Conservation (phyloP, 352 stramenopile species). For the Globisporangium cederbergense region DNA sequence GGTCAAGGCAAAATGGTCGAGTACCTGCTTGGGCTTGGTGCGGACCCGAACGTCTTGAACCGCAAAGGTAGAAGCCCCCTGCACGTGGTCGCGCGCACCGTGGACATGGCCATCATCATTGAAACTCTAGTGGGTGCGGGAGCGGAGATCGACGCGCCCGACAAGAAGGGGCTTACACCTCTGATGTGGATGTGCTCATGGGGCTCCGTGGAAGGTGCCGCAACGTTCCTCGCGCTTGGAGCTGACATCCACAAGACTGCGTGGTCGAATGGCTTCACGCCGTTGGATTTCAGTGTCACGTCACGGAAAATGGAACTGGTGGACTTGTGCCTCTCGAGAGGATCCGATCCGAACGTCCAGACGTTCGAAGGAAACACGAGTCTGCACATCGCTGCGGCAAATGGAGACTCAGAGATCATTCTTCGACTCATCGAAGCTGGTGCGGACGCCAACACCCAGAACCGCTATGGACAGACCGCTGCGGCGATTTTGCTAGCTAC, state of each 20-base stretch:
- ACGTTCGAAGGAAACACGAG: conserved; percentile 69
- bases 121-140: conserved; percentile 50
- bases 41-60: conserved; percentile 59
- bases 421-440: conserved; percentile 47
- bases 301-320: conserved; percentile 45
- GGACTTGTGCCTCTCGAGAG: conserved; percentile 65
- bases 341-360: conserved; percentile 51
- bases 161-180: conserved; percentile 69
- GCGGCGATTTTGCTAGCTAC: conserved; percentile 45
- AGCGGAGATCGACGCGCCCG: conserved; percentile 54
- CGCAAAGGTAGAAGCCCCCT: conserved; percentile 55
- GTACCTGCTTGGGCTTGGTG: conserved; percentile 49
- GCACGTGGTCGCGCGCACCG: conserved; percentile 52
- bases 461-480: conserved; percentile 71
- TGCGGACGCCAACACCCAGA: conserved; percentile 55
- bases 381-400: conserved; percentile 60
- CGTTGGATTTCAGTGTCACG: conserved; percentile 57
- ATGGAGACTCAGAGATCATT: conserved; percentile 46
- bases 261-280: conserved; percentile 75
- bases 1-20: conserved; percentile 64
- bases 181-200: conserved; percentile 72
- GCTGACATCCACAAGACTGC: conserved; percentile 54
- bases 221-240: conserved; percentile 70
- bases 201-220: conserved; percentile 61
- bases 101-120: conserved; percentile 66